Evolutionary conservation across 257 asterid genomes (phyloP), one percentile per base, ranked within the genome.

Genomic region (Knoxia roxburghii): DNA sequence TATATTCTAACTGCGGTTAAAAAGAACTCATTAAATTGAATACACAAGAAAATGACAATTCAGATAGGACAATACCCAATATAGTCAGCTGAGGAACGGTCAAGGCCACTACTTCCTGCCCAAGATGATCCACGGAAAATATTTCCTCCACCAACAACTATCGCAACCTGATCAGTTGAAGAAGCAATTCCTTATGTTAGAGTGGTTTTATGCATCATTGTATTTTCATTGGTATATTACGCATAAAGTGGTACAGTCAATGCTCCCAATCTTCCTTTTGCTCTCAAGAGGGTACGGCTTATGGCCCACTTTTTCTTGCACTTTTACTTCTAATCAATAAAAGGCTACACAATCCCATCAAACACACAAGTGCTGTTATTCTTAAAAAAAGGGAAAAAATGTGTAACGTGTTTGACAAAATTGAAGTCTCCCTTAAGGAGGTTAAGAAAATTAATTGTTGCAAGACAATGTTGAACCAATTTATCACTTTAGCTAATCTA

Each of bases 51-150:
- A 1, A 10, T 4, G 1, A 45, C 14, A 6, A 46, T 29, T 24
- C 46, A 26, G 24, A 65, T 30, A 57, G 3, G 51, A 67, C 41
- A 21, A 61, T 78, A 89, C 98, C 99, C 97, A 41, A 93, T 93
- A 79, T 88, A 90, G 84, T 93, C 99, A 79, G 95, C 99, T 71
- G 92, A 93, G 57, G 95, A 93, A 65, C 94, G 95, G 64, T 91
- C 96, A 74, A 89, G 96, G 55, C 95, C 94, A 59, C 96, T 82
- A 79, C 93, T 69, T 77, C 95, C 95, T 35, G 86, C 91, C 98
- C 96, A 89, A 32, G 95, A 84, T 49, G 95, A 88, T 58, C 97
- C 97, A 41, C 95, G 93, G 65, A 92, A 92, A 76, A 87, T 87
- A 82, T 89, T 87, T 73, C 97, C 96, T 73, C 96, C 98, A 68